These are phyloP conservation scores for Coniochaeta sp. DNA, from an alignment of 2,329 filamentous ascomycete genomes.

Conservation along the genomic window DNA sequence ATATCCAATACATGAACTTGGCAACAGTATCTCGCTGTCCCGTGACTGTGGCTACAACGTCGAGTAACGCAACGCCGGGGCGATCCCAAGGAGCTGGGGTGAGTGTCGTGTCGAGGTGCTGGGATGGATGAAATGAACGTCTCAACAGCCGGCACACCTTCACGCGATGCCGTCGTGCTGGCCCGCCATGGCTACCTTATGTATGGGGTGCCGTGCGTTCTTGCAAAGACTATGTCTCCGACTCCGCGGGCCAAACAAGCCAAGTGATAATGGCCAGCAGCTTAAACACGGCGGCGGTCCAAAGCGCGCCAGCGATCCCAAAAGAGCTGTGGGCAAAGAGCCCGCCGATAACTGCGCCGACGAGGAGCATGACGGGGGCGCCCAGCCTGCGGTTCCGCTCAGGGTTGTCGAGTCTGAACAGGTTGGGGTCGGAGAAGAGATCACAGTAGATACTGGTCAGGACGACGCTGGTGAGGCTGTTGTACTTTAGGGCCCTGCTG, in stretches of 20 bases:
- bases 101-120: too few relatives aligned
- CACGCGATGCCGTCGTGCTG: too few relatives aligned
- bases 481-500: slow-evolving; percentile 62
- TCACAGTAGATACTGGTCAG: slow-evolving; percentile 79
- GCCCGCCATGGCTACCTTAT: too few relatives aligned
- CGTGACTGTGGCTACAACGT: neutral
- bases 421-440: slow-evolving; percentile 57
- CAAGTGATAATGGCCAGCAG: slow-evolving; percentile 47
- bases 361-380: slow-evolving; percentile 40
- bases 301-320: slow-evolving; percentile 48
- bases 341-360: slow-evolving; percentile 44
- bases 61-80: neutral
- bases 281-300: slow-evolving; percentile 54
- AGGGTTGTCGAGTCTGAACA: slow-evolving; percentile 36
- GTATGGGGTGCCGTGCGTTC: too few relatives aligned
- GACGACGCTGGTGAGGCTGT: slow-evolving; percentile 69
- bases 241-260: slow-evolving; percentile 46
- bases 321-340: slow-evolving; percentile 38
- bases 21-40: neutral
- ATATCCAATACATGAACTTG: neutral
- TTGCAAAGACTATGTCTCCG: neutral
- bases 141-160: too few relatives aligned
- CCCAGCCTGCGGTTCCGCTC: slow-evolving; percentile 44
- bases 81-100: too few relatives aligned
- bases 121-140: too few relatives aligned